Conservation (phyloP, 345 rosid species). For the Hibiscus syriacus region DNA sequence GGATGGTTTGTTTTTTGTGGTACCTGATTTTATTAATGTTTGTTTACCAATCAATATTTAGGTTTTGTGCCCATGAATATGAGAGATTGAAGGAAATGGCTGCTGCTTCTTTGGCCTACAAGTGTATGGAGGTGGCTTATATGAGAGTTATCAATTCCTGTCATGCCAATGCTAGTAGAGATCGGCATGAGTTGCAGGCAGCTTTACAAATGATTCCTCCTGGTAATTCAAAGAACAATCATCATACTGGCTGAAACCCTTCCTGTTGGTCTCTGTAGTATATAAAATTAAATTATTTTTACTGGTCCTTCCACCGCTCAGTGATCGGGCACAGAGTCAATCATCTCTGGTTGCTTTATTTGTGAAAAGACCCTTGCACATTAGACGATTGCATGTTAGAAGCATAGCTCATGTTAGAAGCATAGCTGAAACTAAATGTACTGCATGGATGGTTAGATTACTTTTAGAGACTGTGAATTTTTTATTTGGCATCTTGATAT, state of each 20-base stretch:
- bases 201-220: slow-evolving; percentile 71
- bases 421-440: background rate
- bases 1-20: background rate
- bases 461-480: background rate
- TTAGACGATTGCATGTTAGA: background rate
- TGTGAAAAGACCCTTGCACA: background rate
- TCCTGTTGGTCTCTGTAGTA: too few species aligned
- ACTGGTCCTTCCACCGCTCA: background rate
- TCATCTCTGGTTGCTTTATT: background rate
- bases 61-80: slow-evolving; percentile 91
- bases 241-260: background rate
- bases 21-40: background rate
- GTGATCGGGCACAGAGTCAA: too few species aligned
- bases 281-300: background rate
- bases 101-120: slow-evolving; percentile 94
- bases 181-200: slow-evolving; percentile 57
- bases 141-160: slow-evolving; percentile 77
- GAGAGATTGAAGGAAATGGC: slow-evolving; percentile 90
- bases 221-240: slow-evolving; percentile 33
- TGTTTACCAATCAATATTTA: slow-evolving; percentile 14
- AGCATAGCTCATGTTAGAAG: too few species aligned
- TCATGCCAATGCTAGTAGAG: slow-evolving; percentile 51
- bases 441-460: background rate
- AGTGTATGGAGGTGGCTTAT: slow-evolving; percentile 94
- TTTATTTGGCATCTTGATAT: background rate